A percentile compares a stretch with the other conserved stretches of the same genome.
Conservation (phyloP, 352 stramenopile genomes). For the Phytophthora hibernalis region DNA sequence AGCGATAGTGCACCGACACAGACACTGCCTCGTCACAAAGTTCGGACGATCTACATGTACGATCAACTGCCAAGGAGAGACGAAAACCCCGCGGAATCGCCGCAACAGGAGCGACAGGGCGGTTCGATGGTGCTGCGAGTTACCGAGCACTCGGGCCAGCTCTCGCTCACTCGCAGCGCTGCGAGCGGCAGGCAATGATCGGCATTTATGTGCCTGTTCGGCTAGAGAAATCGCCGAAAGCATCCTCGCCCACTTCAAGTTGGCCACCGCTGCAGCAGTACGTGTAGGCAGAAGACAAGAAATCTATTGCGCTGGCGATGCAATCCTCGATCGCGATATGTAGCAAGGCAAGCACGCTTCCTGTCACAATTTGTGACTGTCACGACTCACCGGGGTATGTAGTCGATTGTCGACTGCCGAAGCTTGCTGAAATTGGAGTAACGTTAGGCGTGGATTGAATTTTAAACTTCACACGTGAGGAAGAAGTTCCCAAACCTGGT, state of each 20-base stretch:
- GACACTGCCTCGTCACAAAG: slow-evolving; percentile 20
- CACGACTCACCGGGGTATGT: neutral
- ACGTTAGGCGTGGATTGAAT: too few relatives aligned
- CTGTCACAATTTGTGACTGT: neutral
- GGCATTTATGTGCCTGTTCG: slow-evolving; percentile 17
- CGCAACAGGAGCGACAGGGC: too few relatives aligned
- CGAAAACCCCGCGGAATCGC: neutral
- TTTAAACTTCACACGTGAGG: too few relatives aligned
- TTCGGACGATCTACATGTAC: neutral
- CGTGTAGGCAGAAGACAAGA: neutral
- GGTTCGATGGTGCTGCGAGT: slow-evolving; percentile 1
- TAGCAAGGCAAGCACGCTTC: neutral
- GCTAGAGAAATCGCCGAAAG: slow-evolving; percentile 21
- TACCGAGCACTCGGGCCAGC: neutral
- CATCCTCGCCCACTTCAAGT: slow-evolving; percentile 18
- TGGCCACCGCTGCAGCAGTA: neutral
- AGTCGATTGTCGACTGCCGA: neutral
- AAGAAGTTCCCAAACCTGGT: too few relatives aligned
- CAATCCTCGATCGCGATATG: slow-evolving; percentile 11
- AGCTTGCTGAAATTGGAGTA: too few relatives aligned
- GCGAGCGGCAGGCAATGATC: neutral
- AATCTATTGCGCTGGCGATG: neutral
- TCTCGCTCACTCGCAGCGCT: slow-evolving; percentile 1
- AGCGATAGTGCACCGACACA: slow-evolving; percentile 35
- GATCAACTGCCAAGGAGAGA: neutral